Evolutionary conservation across 1,284 basidiomycete genomes (phyloP).

Genomic region (Neonothopanus nambi): DNA sequence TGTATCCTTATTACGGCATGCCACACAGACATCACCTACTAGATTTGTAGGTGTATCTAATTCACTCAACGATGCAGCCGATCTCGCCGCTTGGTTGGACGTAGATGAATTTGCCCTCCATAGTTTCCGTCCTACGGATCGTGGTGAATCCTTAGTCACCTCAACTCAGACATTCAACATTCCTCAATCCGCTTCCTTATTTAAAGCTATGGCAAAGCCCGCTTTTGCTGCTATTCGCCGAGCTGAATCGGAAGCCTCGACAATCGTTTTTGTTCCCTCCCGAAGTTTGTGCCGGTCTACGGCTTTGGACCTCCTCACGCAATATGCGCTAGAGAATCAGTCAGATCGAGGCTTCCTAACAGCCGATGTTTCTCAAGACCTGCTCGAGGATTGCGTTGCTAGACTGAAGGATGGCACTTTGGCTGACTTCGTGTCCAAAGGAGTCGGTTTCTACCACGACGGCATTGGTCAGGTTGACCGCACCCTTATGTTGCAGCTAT

Average conservation of each 20-base stretch:
- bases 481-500: slow-evolving; percentile 81
- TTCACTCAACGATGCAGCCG: slow-evolving; percentile 80
- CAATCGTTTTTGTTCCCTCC: slow-evolving; percentile 92
- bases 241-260: slow-evolving; percentile 44
- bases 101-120: slow-evolving; percentile 68
- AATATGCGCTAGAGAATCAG: slow-evolving; percentile 78
- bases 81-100: slow-evolving; percentile 84
- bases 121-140: slow-evolving; percentile 81
- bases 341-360: slow-evolving; percentile 74
- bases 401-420: slow-evolving; percentile 70
- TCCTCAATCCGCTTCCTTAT: slow-evolving; percentile 82
- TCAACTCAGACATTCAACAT: slow-evolving; percentile 83
- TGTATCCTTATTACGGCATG: slow-evolving; percentile 67
- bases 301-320: slow-evolving; percentile 86
- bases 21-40: slow-evolving; percentile 58
- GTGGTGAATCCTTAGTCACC: slow-evolving; percentile 78
- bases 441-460: slow-evolving; percentile 88
- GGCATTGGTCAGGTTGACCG: slow-evolving; percentile 73
- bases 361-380: slow-evolving; percentile 49
- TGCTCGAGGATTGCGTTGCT: slow-evolving; percentile 61
- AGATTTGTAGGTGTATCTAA: slow-evolving; percentile 81
- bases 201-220: slow-evolving; percentile 93
- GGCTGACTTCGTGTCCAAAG: slow-evolving; percentile 80
- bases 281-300: slow-evolving; percentile 76
- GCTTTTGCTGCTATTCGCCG: slow-evolving; percentile 68